phyloP scores from a whole-genome alignment of 2,329 filamentous ascomycete species.

The Sporothrix pallida region DNA sequence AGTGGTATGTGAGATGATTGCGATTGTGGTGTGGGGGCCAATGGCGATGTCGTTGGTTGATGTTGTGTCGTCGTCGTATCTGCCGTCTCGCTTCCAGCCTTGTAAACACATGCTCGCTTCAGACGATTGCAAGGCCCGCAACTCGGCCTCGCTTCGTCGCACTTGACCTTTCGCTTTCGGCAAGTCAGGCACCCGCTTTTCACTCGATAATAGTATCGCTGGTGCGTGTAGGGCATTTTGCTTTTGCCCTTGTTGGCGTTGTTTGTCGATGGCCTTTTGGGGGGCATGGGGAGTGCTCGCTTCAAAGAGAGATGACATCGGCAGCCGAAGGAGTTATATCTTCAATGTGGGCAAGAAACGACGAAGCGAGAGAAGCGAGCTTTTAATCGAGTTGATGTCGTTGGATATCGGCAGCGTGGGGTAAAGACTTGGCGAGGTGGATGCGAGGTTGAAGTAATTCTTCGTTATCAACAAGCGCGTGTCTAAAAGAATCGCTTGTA shows the following conservation, averaged over 20 bases:
- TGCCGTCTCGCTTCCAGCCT: not conserved
- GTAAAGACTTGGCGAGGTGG: not conserved
- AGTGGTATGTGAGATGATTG: not conserved
- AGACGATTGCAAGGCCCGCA: conserved; percentile 7
- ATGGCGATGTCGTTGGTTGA: not conserved
- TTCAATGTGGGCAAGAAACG: conserved; percentile 1
- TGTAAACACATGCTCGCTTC: conserved; percentile 2
- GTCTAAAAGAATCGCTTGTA: not conserved
- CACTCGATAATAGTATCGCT: conserved; percentile 16
- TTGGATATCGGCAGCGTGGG: not conserved
- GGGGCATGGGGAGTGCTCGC: not conserved
- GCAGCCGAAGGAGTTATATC: not conserved
- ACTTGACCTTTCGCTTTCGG: conserved; percentile 21
- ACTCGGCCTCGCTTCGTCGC: conserved; percentile 15
- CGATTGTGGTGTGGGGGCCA: not conserved
- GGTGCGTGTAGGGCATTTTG: conserved; percentile 1
- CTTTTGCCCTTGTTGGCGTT: not conserved
- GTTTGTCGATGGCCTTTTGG: not conserved
- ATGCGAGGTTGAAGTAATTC: not conserved
- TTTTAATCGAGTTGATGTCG: not conserved
- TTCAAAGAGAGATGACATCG: not conserved
- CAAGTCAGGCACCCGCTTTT: conserved; percentile 22
- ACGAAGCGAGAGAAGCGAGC: not conserved
- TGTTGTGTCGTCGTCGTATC: not conserved
- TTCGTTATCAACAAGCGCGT: not conserved